phyloP scores from a whole-genome alignment of 2,329 filamentous ascomycete species.

The Trichophyton benhamiae region DNA sequence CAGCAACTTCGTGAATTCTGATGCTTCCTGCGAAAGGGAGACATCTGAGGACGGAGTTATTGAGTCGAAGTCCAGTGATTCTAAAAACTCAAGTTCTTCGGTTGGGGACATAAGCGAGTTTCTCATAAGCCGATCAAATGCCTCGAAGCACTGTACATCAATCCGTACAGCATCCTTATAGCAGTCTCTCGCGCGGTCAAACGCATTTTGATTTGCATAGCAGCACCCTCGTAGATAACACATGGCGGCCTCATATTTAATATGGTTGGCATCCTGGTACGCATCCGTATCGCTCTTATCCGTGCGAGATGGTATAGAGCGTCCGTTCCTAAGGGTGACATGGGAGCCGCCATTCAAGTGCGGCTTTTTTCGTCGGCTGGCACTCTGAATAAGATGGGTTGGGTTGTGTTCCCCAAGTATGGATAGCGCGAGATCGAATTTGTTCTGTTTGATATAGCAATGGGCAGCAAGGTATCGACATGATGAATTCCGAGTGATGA shows the following conservation, averaged over 20 bases:
- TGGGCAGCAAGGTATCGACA: slow-evolving; percentile 89
- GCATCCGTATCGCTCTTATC: slow-evolving; percentile 49
- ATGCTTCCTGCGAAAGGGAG: slow-evolving; percentile 67
- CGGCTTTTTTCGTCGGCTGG: slow-evolving; percentile 57
- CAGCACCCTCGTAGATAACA: slow-evolving; percentile 89
- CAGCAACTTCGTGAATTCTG: slow-evolving; percentile 87
- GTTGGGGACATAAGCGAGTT: slow-evolving; percentile 82
- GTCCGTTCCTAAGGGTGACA: slow-evolving; percentile 38
- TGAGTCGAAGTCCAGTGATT: slow-evolving; percentile 79
- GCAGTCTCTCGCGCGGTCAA: slow-evolving; percentile 92
- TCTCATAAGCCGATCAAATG: slow-evolving; percentile 94
- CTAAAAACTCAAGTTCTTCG: slow-evolving; percentile 81
- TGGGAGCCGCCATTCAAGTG: slow-evolving; percentile 46
- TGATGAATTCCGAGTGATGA: slow-evolving; percentile 67
- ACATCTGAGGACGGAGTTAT: slow-evolving; percentile 51
- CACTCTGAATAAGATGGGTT: slow-evolving; percentile 65
- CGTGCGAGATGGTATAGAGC: slow-evolving; percentile 31
- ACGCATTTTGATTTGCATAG: slow-evolving; percentile 93
- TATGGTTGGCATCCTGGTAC: slow-evolving; percentile 57
- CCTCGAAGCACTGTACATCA: slow-evolving; percentile 96
- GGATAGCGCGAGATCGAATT: slow-evolving; percentile 75
- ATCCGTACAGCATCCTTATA: slow-evolving; percentile 96
- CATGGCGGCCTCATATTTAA: slow-evolving; percentile 92
- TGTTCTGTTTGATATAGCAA: slow-evolving; percentile 83
- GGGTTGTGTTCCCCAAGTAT: slow-evolving; percentile 88